Conservation (phyloP, 805 yeast species). For the Metschnikowia cubensis region DNA sequence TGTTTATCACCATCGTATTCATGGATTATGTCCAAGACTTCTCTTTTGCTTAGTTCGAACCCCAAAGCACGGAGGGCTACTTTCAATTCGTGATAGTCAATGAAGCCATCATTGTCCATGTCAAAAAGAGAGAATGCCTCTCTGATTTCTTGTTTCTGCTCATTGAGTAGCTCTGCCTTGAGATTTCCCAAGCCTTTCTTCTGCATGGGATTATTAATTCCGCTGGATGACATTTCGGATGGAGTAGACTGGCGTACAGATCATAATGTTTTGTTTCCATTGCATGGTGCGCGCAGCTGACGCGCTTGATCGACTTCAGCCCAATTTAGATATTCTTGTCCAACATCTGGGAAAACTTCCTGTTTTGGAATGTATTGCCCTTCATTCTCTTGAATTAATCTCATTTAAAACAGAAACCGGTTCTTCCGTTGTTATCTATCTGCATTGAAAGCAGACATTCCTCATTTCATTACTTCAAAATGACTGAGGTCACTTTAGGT, state of each 20-base stretch:
- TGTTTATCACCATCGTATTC: constrained; percentile 78
- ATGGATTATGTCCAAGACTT: constrained; percentile 69
- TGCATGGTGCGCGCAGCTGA: constrained; percentile 3
- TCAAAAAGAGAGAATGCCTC: constrained; percentile 92
- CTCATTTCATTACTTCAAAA: background rate
- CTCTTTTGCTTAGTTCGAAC: constrained; percentile 73
- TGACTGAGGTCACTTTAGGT: constrained; percentile 18
- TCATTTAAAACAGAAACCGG: background rate
- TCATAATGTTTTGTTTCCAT: background rate
- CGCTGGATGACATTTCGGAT: constrained; percentile 12
- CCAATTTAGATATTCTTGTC: background rate
- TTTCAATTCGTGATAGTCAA: constrained; percentile 90
- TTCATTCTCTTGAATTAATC: background rate
- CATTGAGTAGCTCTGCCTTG: constrained; percentile 69
- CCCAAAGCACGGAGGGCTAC: constrained; percentile 94
- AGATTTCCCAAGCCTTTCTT: constrained; percentile 37
- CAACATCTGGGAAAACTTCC: background rate
- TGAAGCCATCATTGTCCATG: constrained; percentile 82
- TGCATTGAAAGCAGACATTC: background rate
- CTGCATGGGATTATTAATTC: constrained; percentile 5
- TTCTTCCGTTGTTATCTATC: background rate
- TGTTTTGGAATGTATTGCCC: background rate
- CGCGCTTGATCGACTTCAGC: background rate
- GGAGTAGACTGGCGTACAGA: background rate
- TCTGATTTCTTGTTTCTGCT: constrained; percentile 84